A percentile compares a stretch with the other conserved stretches of the same genome.
Conservation (phyloP, 202 grass and related monocot species). For the Digitaria exilis region DNA sequence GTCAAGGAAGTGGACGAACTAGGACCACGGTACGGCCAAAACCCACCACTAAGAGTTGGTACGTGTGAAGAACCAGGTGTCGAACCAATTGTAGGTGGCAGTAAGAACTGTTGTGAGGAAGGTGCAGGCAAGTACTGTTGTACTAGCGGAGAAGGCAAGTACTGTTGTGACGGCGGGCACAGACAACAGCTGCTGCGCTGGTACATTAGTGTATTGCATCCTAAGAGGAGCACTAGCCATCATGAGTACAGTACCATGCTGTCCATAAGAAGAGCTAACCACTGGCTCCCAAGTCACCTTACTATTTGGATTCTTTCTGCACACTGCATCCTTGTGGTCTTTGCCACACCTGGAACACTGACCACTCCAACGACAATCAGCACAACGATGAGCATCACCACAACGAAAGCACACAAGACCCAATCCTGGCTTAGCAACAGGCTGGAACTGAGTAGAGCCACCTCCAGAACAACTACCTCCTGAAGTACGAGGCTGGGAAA, state of each 20-base stretch:
- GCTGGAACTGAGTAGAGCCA: no score
- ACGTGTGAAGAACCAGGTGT: background rate
- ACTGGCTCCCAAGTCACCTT: background rate
- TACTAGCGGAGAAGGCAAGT: no score
- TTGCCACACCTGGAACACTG: background rate
- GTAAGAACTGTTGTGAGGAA: background rate
- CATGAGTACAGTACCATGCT: background rate
- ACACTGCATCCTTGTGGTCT: background rate
- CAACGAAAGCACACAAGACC: background rate
- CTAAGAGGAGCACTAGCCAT: background rate
- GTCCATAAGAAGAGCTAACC: background rate
- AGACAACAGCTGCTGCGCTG: no score
- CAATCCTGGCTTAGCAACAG: background rate
- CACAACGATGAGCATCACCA: background rate
- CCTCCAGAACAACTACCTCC: no score
- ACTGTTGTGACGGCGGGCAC: no score
- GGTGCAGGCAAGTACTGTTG: background rate
- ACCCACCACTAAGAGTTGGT: no score
- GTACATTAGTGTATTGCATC: no score
- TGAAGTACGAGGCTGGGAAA: no score
- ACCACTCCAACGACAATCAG: background rate
- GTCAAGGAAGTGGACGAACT: accelerated
- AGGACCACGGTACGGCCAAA: no score
- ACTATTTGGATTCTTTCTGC: background rate
- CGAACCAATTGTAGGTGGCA: accelerated